Conservation (phyloP, 495 filamentous ascomycete genomes). For the Acidiella bohemica region DNA sequence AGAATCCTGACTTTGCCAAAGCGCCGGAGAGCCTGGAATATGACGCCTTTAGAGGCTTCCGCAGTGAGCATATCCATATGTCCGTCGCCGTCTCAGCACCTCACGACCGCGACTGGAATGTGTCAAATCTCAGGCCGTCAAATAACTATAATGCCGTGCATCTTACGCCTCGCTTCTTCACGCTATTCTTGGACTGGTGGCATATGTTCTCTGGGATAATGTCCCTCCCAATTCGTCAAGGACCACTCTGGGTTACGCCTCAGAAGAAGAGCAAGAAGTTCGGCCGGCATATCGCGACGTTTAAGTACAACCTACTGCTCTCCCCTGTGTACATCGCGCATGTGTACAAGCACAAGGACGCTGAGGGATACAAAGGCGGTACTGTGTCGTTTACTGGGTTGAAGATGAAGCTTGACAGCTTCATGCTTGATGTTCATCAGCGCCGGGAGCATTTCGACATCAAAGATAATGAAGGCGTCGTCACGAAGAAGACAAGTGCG, state of each 20-base stretch:
- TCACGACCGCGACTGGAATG: constrained; percentile 63
- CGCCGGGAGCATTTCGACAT: constrained; percentile 82
- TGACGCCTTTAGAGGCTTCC: constrained; percentile 85
- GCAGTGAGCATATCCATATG: constrained; percentile 89
- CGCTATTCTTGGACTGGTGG: constrained; percentile 98
- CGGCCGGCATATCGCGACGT: constrained; percentile 84
- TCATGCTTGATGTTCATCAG: constrained; percentile 93
- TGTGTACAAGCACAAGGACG: constrained; percentile 96
- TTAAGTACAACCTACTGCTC: constrained; percentile 90
- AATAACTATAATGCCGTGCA: constrained; percentile 91
- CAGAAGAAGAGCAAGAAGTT: constrained; percentile 98
- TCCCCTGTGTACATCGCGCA: constrained; percentile 90
- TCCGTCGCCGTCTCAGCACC: constrained; percentile 82
- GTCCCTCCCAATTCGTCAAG: constrained; percentile 89
- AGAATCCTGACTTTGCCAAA: constrained; percentile 59
- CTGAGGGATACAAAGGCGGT: constrained; percentile 68
- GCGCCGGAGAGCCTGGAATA: constrained; percentile 46
- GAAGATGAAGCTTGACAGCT: constrained; percentile 85
- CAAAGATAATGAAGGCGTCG: constrained; percentile 54
- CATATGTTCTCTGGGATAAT: constrained; percentile 87
- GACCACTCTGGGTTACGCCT: constrained; percentile 72
- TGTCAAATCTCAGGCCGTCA: constrained; percentile 56
- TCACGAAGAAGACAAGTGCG: constrained; percentile 63
- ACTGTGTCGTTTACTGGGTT: constrained; percentile 81
- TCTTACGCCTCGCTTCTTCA: constrained; percentile 87